Conservation (phyloP, 2,329 filamentous ascomycete species). For the Nemania sp. region DNA sequence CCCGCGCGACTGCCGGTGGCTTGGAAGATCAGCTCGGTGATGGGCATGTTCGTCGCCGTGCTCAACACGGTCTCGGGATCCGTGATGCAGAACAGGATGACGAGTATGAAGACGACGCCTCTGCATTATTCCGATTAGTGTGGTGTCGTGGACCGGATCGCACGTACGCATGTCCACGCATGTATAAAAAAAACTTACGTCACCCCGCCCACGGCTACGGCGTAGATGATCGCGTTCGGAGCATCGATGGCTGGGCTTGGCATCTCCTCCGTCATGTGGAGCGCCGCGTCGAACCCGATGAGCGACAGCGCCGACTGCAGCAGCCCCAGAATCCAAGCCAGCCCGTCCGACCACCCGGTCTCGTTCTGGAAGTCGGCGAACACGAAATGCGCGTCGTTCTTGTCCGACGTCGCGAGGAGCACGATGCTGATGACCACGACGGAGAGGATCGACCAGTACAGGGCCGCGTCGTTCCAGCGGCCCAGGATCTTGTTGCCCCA, state of each 20-base stretch:
- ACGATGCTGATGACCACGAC: constrained; percentile 51
- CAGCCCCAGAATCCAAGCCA: constrained; percentile 53
- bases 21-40: constrained; percentile 51
- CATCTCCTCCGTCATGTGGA: constrained; percentile 55
- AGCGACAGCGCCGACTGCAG: constrained; percentile 47
- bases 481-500: constrained; percentile 49
- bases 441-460: constrained; percentile 49
- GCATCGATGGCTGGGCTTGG: constrained; percentile 47
- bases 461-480: constrained; percentile 48
- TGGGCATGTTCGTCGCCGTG: constrained; percentile 50
- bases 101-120: constrained; percentile 46
- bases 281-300: constrained; percentile 50
- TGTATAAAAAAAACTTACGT: constrained; percentile 41
- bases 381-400: constrained; percentile 49
- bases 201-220: constrained; percentile 48
- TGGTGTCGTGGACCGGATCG: background rate
- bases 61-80: constrained; percentile 44
- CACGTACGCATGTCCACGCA: background rate
- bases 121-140: constrained; percentile 26
- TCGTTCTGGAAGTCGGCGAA: constrained; percentile 52
- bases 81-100: constrained; percentile 48
- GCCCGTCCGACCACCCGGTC: constrained; percentile 51
- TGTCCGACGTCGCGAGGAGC: constrained; percentile 46
- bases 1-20: constrained; percentile 46
- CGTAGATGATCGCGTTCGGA: constrained; percentile 49